phyloP scores from a whole-genome alignment of 495 filamentous ascomycete species.

The Penicillium turbatum region DNA sequence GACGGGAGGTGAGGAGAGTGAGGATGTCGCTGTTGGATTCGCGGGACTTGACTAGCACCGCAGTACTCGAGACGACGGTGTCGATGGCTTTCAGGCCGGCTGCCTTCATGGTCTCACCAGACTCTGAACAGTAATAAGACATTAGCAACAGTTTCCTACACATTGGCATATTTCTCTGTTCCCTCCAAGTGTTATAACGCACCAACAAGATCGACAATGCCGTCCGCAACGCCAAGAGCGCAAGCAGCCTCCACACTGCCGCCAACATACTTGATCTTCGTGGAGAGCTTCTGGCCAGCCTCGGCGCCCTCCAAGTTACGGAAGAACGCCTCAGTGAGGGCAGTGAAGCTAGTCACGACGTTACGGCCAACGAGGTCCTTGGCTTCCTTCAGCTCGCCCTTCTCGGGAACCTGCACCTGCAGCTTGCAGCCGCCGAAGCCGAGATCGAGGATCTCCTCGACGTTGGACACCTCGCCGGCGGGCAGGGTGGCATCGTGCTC shows the following conservation, averaged over 20 bases:
- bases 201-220: constrained; percentile 97
- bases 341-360: constrained; percentile 91
- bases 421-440: constrained; percentile 88
- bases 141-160: neutral
- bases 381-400: constrained; percentile 63
- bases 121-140: constrained; percentile 56
- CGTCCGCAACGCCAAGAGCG: constrained; percentile 91
- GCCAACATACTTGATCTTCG: constrained; percentile 86
- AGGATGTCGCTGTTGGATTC: constrained; percentile 77
- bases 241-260: constrained; percentile 97
- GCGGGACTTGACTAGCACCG: constrained; percentile 88
- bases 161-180: neutral
- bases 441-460: constrained; percentile 80
- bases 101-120: constrained; percentile 96
- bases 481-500: constrained; percentile 78
- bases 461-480: constrained; percentile 54
- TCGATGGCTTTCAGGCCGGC: constrained; percentile 95
- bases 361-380: constrained; percentile 87
- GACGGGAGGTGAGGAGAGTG: constrained; percentile 73
- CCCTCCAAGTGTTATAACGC: neutral
- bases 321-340: constrained; percentile 78
- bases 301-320: constrained; percentile 57
- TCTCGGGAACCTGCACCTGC: constrained; percentile 92
- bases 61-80: constrained; percentile 81
- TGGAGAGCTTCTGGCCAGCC: constrained; percentile 35